These are phyloP conservation scores for Ceratonia siliqua DNA, from an alignment of 306 rosid genomes.

Conservation along the genomic window DNA sequence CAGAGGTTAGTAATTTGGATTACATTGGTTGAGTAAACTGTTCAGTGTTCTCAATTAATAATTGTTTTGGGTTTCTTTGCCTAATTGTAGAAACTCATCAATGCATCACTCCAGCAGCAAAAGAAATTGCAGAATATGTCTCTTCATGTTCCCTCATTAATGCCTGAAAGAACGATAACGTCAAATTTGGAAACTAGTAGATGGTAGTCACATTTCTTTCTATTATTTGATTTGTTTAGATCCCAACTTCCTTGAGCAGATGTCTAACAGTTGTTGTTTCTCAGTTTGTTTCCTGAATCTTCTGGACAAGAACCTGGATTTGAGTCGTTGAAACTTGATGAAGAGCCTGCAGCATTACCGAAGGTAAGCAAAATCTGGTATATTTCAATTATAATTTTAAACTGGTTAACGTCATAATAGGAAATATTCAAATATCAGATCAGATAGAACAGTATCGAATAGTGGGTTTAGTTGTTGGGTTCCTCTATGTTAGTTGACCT, in stretches of 20 bases:
- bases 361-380: conserved; percentile 51
- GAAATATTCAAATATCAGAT: background rate
- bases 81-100: conserved; percentile 64
- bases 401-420: background rate
- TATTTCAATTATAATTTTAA: background rate
- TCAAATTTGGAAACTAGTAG: conserved; percentile 51
- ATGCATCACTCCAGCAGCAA: conserved; percentile 73
- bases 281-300: conserved; percentile 63
- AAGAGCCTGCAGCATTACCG: conserved; percentile 58
- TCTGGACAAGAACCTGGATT: conserved; percentile 46
- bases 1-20: background rate
- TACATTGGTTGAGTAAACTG: background rate
- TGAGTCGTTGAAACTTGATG: conserved; percentile 53
- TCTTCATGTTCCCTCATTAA: conserved; percentile 50
- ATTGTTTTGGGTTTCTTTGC: conserved; percentile 14
- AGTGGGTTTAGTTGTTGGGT: background rate
- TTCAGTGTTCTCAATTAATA: conserved; percentile 3
- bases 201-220: conserved; percentile 42
- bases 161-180: conserved; percentile 47
- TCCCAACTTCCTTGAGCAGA: background rate
- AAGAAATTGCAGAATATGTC: conserved; percentile 79
- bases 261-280: conserved; percentile 29
- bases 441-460: background rate
- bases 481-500: background rate
- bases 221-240: background rate